Evolutionary conservation across 768 basidiomycete genomes (phyloP).

Genomic region (Boletales sp.): DNA sequence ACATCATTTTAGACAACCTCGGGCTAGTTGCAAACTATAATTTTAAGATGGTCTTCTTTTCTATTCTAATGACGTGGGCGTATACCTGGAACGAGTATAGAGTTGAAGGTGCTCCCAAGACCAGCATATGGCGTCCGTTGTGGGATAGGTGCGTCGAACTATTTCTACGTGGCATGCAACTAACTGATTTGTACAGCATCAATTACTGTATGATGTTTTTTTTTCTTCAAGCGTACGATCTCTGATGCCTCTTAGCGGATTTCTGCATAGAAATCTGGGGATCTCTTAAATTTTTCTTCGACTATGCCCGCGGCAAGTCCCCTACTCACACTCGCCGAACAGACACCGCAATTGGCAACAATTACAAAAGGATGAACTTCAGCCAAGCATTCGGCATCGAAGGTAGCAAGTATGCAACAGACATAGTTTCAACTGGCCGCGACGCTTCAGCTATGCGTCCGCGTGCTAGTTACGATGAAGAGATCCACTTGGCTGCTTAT

Average conservation of each 20-base stretch:
- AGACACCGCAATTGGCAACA: slow-evolving; percentile 17
- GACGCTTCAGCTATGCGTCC: slow-evolving; percentile 11
- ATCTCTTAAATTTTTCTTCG: slow-evolving; percentile 61
- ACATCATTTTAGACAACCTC: background rate
- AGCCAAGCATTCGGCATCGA: slow-evolving; percentile 39
- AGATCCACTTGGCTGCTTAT: slow-evolving; percentile 39
- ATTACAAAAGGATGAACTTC: slow-evolving; percentile 31
- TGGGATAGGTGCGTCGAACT: slow-evolving; percentile 49
- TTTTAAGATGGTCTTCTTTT: slow-evolving; percentile 78
- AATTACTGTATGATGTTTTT: slow-evolving; percentile 39
- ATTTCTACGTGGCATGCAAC: background rate
- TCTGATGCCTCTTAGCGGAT: slow-evolving; percentile 44
- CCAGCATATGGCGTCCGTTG: slow-evolving; percentile 64
- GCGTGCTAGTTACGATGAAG: slow-evolving; percentile 38
- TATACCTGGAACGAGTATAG: slow-evolving; percentile 71
- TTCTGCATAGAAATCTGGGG: slow-evolving; percentile 60
- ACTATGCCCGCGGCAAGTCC: slow-evolving; percentile 34
- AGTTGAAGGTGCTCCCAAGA: slow-evolving; percentile 39
- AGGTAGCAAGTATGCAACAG: slow-evolving; percentile 15
- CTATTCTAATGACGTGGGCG: slow-evolving; percentile 78
- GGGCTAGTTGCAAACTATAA: slow-evolving; percentile 2
- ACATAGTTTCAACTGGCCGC: slow-evolving; percentile 1
- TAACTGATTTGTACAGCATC: slow-evolving; percentile 31
- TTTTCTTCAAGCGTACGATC: background rate
- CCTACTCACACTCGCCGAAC: slow-evolving; percentile 18